Base-by-base conservation (phyloP, 257 asterid genomes). In the Ballota nigra region DNA sequence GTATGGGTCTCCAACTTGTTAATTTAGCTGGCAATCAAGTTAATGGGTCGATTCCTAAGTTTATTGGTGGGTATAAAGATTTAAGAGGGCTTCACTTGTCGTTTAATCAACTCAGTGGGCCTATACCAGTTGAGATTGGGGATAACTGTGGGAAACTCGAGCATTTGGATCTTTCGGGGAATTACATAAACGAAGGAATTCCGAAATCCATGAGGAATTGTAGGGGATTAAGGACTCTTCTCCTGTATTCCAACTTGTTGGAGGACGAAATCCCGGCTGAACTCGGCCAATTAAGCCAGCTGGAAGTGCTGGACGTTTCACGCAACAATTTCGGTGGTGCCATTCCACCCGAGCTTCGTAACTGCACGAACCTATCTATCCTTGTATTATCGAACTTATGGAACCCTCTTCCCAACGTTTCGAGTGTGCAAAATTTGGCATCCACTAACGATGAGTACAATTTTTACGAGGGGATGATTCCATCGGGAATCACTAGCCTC, bases 1-100 rank as follows among this genome's bases (percentile, higher is more conserved):
- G 83, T 78, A 34, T 29, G 22, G 80, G 85, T 29, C 83, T 95
- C 78, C 87, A 92, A 78, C 28, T 87, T 61, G 53, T 92, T 70
- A 95, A 87, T 72, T 79, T 95, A 49, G 97, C 97, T 78, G 96
- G 98, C 68, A 95, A 95, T 82, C 87, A 59, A 34, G 38, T 89
- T 40, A 89, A 84, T 20, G 96, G 98, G 31, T 72, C 95, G 2
- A 79, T 95, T 67, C 96, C 98, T 0, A 56, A 55, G 68, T 84
- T 85, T 76, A 23, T 89, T 68, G 91, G 93, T 20, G 78, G 76
- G 61, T 88, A 92, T 59, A 77, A 75, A 20, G 89, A 85, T 79
- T 77, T 92, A 83, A 87, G 85, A 69, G 99, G 98, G 74, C 76
- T 95, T 23, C 89, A 89, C 86, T 75, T 95, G 86, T 92, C 99